phyloP scores from a whole-genome alignment of 2,329 filamentous ascomycete genomes.

The Fusarium albosuccineum region DNA sequence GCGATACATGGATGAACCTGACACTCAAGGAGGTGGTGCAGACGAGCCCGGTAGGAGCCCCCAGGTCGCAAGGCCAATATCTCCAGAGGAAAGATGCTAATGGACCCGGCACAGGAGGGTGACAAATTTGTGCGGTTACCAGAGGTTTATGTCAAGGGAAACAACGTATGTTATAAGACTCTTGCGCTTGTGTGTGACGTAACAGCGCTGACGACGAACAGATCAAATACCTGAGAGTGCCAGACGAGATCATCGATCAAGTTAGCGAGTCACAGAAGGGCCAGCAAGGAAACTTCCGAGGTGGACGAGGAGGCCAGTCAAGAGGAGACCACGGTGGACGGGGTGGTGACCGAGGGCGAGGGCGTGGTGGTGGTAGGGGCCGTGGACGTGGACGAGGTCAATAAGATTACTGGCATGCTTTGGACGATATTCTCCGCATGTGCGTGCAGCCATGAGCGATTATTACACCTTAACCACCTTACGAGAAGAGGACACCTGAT shows the following conservation, averaged over 20 bases:
- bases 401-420: slow-evolving; percentile 33
- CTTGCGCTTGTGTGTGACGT: neutral
- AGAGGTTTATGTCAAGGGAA: slow-evolving; percentile 96
- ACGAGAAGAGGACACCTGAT: slow-evolving; percentile 9
- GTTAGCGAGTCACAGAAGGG: slow-evolving; percentile 92
- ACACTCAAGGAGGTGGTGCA: slow-evolving; percentile 97
- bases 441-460: neutral
- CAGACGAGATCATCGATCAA: slow-evolving; percentile 95
- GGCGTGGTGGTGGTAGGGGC: slow-evolving; percentile 56
- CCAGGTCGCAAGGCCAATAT: slow-evolving; percentile 1
- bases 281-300: slow-evolving; percentile 72
- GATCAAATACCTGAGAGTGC: slow-evolving; percentile 98
- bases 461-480: slow-evolving; percentile 9
- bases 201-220: slow-evolving; percentile 53
- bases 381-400: slow-evolving; percentile 53
- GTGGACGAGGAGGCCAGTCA: slow-evolving; percentile 71
- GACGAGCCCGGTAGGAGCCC: slow-evolving; percentile 78
- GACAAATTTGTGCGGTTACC: slow-evolving; percentile 93
- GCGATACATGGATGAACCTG: slow-evolving; percentile 99
- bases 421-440: slow-evolving; percentile 18
- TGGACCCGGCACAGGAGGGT: slow-evolving; percentile 73
- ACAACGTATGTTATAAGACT: slow-evolving; percentile 77
- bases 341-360: slow-evolving; percentile 60
- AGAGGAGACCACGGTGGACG: slow-evolving; percentile 70
- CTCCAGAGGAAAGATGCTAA: slow-evolving; percentile 27